Evolutionary conservation across 192 early-diverging fungal species (phyloP).

Genomic region (Funneliformis geosporum): DNA sequence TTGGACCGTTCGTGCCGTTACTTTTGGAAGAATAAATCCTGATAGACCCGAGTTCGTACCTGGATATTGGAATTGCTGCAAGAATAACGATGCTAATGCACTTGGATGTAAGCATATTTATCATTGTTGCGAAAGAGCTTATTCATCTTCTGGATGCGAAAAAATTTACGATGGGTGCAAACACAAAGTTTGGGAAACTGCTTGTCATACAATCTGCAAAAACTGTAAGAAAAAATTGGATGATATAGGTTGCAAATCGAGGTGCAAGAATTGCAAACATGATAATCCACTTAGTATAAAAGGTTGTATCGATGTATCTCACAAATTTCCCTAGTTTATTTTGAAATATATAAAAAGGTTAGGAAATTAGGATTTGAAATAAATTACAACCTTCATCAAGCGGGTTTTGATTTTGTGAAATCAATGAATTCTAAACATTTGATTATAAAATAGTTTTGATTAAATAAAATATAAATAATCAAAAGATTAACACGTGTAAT

Average conservation of each 20-base stretch:
- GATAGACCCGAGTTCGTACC: not conserved
- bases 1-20: not conserved
- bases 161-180: not conserved
- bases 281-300: not conserved
- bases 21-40: not conserved
- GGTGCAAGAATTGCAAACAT: not conserved
- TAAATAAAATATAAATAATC: too few relatives aligned
- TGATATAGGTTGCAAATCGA: not conserved
- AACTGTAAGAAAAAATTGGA: not conserved
- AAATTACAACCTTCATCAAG: too few relatives aligned
- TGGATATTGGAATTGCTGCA: not conserved
- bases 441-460: too few relatives aligned
- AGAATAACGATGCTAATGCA: not conserved
- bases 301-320: not conserved
- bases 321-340: not conserved
- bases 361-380: too few relatives aligned
- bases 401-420: too few relatives aligned
- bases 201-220: slow-evolving; percentile 4
- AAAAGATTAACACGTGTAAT: too few relatives aligned
- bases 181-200: not conserved
- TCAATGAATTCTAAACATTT: too few relatives aligned
- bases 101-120: not conserved
- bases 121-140: not conserved
- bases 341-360: too few relatives aligned
- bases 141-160: not conserved